Conservation (phyloP, 345 rosid species). For the Erysimum cheiranthoides region DNA sequence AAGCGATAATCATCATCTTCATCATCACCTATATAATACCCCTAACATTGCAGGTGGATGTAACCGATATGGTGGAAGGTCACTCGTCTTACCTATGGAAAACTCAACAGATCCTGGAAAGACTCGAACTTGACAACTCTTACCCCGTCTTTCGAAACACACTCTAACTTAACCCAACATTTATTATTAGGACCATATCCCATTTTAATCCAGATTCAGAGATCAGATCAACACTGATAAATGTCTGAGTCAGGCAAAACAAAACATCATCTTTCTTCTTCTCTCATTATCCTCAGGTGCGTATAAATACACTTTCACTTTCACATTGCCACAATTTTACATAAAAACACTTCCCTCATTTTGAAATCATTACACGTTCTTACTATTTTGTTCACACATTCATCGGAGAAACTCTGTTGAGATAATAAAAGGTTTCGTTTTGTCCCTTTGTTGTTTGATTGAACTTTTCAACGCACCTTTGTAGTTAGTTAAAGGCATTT, state of each 20-base stretch:
- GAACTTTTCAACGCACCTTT: neutral
- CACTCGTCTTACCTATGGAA: conserved; percentile 94
- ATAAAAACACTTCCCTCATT: neutral
- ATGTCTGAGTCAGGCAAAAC: neutral
- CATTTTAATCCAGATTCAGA: neutral
- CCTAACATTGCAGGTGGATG: conserved; percentile 65
- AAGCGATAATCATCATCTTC: neutral
- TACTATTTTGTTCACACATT: no score
- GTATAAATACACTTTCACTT: conserved; percentile 3
- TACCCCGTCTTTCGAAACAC: conserved; percentile 65
- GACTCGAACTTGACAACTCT: conserved; percentile 79
- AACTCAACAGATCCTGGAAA: conserved; percentile 70
- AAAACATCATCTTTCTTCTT: neutral
- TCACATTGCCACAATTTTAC: neutral
- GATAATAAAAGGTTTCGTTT: neutral
- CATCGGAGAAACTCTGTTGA: neutral
- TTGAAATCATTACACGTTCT: neutral
- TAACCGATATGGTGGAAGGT: conserved; percentile 76
- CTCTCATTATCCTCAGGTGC: conserved; percentile 3
- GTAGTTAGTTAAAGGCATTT: neutral
- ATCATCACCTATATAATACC: neutral
- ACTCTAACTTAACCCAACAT: conserved; percentile 21
- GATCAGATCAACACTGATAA: neutral
- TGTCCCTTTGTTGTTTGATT: neutral
- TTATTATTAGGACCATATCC: neutral